These are phyloP conservation scores for Tolypocladium amazonense DNA, from an alignment of 2,329 filamentous ascomycete genomes.

Conservation along the genomic window DNA sequence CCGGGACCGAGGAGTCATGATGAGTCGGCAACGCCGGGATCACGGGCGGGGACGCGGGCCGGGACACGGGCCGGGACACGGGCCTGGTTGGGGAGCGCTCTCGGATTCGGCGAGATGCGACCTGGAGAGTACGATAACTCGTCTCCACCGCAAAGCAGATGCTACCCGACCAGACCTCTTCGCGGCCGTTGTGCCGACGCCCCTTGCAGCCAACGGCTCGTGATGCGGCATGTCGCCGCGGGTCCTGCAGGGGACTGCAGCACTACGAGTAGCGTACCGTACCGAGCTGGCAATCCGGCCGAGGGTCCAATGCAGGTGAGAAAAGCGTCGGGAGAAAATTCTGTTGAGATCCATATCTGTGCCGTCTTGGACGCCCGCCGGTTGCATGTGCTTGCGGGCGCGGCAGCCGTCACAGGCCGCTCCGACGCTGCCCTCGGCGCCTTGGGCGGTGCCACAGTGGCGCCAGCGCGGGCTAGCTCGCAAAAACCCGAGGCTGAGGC, in stretches of 20 bases:
- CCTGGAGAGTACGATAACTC: neutral
- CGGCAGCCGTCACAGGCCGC: neutral
- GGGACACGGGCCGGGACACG: neutral
- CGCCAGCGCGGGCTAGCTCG: too few species aligned
- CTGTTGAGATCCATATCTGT: neutral
- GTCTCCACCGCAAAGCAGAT: neutral
- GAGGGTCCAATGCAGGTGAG: neutral
- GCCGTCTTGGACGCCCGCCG: neutral
- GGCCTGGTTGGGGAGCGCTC: neutral
- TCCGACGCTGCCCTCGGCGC: neutral
- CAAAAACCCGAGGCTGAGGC: neutral
- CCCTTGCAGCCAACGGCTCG: neutral
- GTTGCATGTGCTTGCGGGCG: neutral
- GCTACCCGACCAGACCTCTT: neutral
- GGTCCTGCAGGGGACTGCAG: neutral
- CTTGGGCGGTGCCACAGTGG: neutral
- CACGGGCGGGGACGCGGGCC: neutral
- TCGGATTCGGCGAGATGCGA: neutral
- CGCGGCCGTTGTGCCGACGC: neutral
- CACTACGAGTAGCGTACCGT: neutral
- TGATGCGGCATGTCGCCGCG: neutral
- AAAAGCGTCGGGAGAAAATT: neutral
- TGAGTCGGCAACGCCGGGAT: neutral
- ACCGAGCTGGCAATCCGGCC: neutral
- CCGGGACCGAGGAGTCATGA: neutral